A percentile compares a stretch with the other conserved stretches of the same genome.
Evolutionary conservation across 805 yeast genomes (phyloP).

Genomic region (Kodamaea kakaduensis): DNA sequence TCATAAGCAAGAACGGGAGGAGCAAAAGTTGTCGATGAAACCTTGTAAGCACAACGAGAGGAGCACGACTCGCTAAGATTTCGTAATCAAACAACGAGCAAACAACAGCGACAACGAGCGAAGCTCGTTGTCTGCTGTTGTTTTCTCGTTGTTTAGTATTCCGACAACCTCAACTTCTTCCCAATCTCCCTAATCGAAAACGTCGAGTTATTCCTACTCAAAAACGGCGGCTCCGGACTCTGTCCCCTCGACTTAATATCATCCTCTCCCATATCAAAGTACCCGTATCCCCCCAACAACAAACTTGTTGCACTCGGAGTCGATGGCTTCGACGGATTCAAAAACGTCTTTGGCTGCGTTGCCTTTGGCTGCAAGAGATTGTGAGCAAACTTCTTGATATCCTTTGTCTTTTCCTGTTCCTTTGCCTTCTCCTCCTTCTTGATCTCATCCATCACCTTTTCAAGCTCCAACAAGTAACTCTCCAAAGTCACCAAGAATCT

Average conservation of each 20-base stretch:
- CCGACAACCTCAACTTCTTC: conserved; percentile 59
- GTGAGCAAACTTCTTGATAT: conserved; percentile 3
- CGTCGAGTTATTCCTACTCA: conserved; percentile 34
- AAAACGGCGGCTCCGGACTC: conserved; percentile 52
- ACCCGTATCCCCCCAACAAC: conserved; percentile 56
- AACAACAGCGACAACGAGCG: too few relatives aligned
- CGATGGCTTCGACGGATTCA: neutral
- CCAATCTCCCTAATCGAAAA: conserved; percentile 55
- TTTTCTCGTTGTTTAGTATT: too few relatives aligned
- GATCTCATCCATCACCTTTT: conserved; percentile 28
- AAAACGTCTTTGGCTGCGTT: conserved; percentile 1
- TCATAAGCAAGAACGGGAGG: too few relatives aligned
- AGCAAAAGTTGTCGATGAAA: too few relatives aligned
- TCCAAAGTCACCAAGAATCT: conserved; percentile 52
- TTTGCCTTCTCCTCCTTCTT: conserved; percentile 11
- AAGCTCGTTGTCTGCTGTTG: too few relatives aligned
- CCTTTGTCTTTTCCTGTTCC: neutral
- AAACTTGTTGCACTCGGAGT: conserved; percentile 7
- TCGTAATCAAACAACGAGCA: too few relatives aligned
- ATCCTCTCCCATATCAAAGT: conserved; percentile 55
- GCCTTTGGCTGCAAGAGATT: neutral
- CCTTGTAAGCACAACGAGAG: too few relatives aligned
- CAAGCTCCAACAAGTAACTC: conserved; percentile 46
- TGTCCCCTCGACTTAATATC: conserved; percentile 52
- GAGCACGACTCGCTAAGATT: too few relatives aligned